Evolutionary conservation across 2,329 filamentous ascomycete genomes (phyloP).

Genomic region (Didymella keratinophila): DNA sequence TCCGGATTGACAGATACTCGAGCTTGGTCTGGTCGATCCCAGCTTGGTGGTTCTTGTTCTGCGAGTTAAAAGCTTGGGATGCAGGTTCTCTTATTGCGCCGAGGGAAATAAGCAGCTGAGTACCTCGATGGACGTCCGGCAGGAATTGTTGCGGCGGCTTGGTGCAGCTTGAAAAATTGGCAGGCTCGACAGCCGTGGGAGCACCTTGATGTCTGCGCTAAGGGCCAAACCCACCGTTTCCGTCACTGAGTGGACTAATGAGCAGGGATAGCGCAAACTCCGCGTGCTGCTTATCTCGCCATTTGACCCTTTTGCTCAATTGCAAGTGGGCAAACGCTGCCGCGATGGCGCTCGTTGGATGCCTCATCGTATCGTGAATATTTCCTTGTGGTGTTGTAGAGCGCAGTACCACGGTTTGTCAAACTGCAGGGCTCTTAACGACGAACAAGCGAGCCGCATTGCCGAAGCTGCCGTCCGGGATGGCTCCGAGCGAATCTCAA

Average conservation of each 20-base stretch:
- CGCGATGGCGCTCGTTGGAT: background rate
- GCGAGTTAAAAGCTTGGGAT: conserved; percentile 20
- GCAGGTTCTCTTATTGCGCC: conserved; percentile 22
- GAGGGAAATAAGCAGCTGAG: conserved; percentile 22
- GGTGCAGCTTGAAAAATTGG: conserved; percentile 20
- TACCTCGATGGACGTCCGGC: conserved; percentile 31
- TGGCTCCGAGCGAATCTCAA: background rate
- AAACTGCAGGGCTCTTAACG: background rate
- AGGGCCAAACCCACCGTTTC: conserved; percentile 17
- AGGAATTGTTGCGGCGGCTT: background rate
- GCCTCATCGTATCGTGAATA: conserved; percentile 4
- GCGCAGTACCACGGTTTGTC: conserved; percentile 3
- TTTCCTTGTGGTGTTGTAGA: conserved; percentile 12
- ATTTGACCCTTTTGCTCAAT: conserved; percentile 11
- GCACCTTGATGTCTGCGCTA: conserved; percentile 37
- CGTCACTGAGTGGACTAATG: conserved; percentile 18
- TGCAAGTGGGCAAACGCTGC: conserved; percentile 1
- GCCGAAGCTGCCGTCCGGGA: background rate
- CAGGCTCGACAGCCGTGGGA: conserved; percentile 19
- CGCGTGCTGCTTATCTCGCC: conserved; percentile 9
- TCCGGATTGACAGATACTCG: conserved; percentile 10
- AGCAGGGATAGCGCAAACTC: conserved; percentile 18
- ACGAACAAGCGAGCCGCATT: conserved; percentile 5
- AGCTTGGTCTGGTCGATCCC: conserved; percentile 17
- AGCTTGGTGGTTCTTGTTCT: conserved; percentile 17